Conservation (phyloP, 78 protist species). For the Corallochytrium limacisporum region DNA sequence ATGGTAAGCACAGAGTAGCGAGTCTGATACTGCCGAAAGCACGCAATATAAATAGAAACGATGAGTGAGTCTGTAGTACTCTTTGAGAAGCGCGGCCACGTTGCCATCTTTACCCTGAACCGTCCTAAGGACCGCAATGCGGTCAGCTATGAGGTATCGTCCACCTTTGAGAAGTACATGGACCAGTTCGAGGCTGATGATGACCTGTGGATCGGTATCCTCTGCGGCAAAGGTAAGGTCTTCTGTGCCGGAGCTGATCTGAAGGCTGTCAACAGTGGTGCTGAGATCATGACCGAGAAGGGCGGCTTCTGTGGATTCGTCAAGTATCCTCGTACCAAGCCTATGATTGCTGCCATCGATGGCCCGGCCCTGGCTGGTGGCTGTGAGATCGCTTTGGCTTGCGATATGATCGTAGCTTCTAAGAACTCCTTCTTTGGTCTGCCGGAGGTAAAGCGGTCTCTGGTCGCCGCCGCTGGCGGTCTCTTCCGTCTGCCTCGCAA, state of each 20-base stretch:
- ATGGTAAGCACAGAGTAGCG: no score
- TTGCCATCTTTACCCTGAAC: neutral
- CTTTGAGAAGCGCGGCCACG: no score
- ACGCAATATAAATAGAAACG: no score
- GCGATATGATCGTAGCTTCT: constrained; percentile 66
- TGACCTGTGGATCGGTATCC: no score
- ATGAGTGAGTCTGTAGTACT: no score
- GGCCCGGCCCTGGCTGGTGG: constrained; percentile 89
- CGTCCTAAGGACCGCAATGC: neutral
- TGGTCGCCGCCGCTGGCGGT: no score
- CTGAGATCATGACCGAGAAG: neutral
- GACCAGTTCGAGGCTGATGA: neutral
- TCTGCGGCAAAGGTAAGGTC: constrained; percentile 36
- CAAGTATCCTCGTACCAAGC: constrained; percentile 34
- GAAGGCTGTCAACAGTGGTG: constrained; percentile 9
- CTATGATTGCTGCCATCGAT: constrained; percentile 62
- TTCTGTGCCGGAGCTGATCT: constrained; percentile 90
- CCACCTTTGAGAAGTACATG: neutral
- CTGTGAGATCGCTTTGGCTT: constrained; percentile 74
- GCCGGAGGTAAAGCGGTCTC: no score
- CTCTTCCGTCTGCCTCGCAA: no score
- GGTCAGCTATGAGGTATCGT: neutral
- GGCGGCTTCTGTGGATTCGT: neutral
- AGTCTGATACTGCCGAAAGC: no score
- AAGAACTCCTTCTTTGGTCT: no score